Base-by-base conservation (phyloP, 495 filamentous ascomycete species). In the Aspergillus kassunensis region DNA sequence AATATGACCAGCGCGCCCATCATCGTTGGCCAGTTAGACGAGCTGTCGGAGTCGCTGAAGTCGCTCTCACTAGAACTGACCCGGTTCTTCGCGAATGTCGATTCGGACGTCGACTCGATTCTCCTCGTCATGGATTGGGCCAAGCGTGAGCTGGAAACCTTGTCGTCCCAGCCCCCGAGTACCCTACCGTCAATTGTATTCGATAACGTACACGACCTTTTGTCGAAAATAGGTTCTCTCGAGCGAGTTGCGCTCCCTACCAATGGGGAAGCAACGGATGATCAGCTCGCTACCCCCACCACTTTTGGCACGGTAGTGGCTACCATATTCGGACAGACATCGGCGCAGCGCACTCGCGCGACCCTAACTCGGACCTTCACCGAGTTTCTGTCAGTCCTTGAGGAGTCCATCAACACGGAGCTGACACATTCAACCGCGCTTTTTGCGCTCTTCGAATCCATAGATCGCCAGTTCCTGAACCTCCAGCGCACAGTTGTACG, bases 61-160 rank as follows among this genome's bases (percentile, higher is more conserved):
- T 84, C 80, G 2, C 75, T 96, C 1, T 85, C 87, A 2, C 75
- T 89, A 10, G 90, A 95, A 59, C 72, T 96, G 19, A 92, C 87
- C 6, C 82, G 82, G 56, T 96, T 96, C 69, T 96, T 96, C 60
- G 86, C 90, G 29, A 89, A 89, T 51, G 89, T 96, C 12, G 88
- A 96, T 63, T 88, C 89, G 11, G 91, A 96, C 58, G 86, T 96
- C 54, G 91, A 96, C 63, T 84, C 85, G 47, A 93, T 96, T 51
- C 75, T 96, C 23, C 85, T 92, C 35, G 88, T 91, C 12, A 96
- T 96, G 90, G 89, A 95, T 65, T 96, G 91, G 91, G 88, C 89
- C 27, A 84, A 86, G 60, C 84, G 89, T 42, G 89, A 96, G 68
- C 80, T 96, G 9, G 70, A 74, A 44, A 71, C 69, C 0, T 63